These are phyloP conservation scores for Dimargaris verticillata DNA, from an alignment of 192 early-diverging fungal genomes.

Conservation along the genomic window DNA sequence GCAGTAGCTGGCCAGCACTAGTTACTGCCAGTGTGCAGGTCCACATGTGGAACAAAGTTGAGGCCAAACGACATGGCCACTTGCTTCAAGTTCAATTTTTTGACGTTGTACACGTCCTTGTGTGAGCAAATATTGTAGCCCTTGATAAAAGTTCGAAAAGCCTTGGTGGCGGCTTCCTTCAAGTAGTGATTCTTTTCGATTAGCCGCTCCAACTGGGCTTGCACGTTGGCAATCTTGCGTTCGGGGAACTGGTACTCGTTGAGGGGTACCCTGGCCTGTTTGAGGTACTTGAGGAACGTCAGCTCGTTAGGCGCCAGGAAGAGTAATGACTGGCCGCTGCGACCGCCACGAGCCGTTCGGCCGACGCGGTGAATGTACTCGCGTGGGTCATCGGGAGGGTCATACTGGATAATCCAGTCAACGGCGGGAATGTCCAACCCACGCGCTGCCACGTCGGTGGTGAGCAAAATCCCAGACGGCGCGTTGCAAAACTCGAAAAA, in stretches of 20 bases:
- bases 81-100: conserved; percentile 76
- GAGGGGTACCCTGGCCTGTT: conserved; percentile 94
- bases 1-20: too few relatives aligned
- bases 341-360: conserved; percentile 86
- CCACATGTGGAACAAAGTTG: conserved; percentile 80
- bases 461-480: conserved; percentile 79
- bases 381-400: conserved; percentile 98
- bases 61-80: conserved; percentile 92
- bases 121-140: conserved; percentile 89
- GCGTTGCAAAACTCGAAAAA: conserved; percentile 99
- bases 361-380: conserved; percentile 94
- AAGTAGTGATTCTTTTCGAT: conserved; percentile 97
- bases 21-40: too few relatives aligned
- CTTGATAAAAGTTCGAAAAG: conserved; percentile 89
- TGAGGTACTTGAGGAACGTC: conserved; percentile 89
- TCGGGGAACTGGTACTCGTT: conserved; percentile 98
- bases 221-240: conserved; percentile 90
- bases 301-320: conserved; percentile 89
- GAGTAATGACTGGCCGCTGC: conserved; percentile 78
- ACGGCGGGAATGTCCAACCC: conserved; percentile 95
- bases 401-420: conserved; percentile 99
- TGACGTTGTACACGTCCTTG: conserved; percentile 92
- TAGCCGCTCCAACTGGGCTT: conserved; percentile 89
- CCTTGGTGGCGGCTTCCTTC: conserved; percentile 87
- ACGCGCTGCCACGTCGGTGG: conserved; percentile 95